Conservation (phyloP, 1,284 basidiomycete genomes). For the Microbotryum silenes-acaulis region DNA sequence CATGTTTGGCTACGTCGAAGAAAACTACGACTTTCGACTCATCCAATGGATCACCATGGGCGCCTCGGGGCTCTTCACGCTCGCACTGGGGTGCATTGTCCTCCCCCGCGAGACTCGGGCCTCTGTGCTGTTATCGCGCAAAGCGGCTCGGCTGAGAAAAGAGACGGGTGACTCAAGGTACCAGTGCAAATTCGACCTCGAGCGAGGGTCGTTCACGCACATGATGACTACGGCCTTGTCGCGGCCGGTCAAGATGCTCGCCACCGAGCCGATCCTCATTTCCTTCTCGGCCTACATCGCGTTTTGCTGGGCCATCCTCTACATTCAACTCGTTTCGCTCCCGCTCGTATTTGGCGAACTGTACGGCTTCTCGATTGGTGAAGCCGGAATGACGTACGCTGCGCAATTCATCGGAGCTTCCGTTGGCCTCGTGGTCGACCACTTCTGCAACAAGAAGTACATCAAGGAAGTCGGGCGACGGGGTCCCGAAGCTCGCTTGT, state of each 20-base stretch:
- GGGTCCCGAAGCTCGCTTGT: slow-evolving; percentile 67
- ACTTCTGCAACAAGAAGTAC: slow-evolving; percentile 44
- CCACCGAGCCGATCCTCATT: slow-evolving; percentile 30
- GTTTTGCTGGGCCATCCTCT: slow-evolving; percentile 8
- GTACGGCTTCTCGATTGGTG: slow-evolving; percentile 24
- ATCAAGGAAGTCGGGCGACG: slow-evolving; percentile 45
- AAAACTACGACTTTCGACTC: slow-evolving; percentile 15
- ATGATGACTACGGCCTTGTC: slow-evolving; percentile 38
- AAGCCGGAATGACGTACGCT: slow-evolving; percentile 26
- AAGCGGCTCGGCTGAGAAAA: slow-evolving; percentile 29
- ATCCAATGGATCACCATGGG: slow-evolving; percentile 45
- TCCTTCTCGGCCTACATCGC: slow-evolving; percentile 24
- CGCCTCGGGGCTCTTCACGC: slow-evolving; percentile 13
- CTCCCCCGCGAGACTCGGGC: slow-evolving; percentile 28
- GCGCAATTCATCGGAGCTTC: slow-evolving; percentile 21
- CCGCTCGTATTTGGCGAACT: slow-evolving; percentile 16
- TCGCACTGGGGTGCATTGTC: slow-evolving; percentile 18
- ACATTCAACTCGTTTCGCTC: slow-evolving; percentile 25
- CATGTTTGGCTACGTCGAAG: slow-evolving; percentile 25
- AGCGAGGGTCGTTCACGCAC: slow-evolving; percentile 36
- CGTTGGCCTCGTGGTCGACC: slow-evolving; percentile 19
- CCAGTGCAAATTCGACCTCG: slow-evolving; percentile 38
- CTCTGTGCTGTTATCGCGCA: slow-evolving; percentile 32
- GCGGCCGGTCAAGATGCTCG: slow-evolving; percentile 35
- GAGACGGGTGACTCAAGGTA: slow-evolving; percentile 39